Base-by-base conservation (phyloP, 345 rosid species). In the Noccaea bulbosa region DNA sequence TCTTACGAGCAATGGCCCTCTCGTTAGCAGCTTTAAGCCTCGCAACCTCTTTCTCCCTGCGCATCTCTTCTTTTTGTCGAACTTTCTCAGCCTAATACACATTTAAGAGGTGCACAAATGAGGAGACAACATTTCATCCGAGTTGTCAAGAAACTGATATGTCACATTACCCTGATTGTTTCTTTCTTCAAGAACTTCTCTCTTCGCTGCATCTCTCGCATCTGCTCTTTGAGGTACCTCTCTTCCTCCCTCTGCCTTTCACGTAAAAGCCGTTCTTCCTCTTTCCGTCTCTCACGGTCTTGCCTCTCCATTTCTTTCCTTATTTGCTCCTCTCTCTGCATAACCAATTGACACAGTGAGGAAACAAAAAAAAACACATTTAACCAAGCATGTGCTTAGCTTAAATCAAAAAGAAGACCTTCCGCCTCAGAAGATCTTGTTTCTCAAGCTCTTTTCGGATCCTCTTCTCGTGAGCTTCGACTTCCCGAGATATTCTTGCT, bases 181-280 rank as follows among this genome's bases (percentile, higher is more conserved):
- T 93, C 89, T 80, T 90, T 93, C 85, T 77, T 85, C 81, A 93
- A 64, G 77, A 81, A 87, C 84, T 86, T 90, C 79, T 93, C 96
- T 80, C 92, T 88, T 45, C 95, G 83, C 85, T 88, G 93, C 72
- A 82, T 37, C 81, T 90, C 98, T 75, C 90, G 89, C 86, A 86
- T 88, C 74, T 88, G 95, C 77, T 90, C 97, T 62, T 90, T 83
- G 39, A 65, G 78, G 62, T 73, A 82, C 74, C 93, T 88, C 87
- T 93, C 98, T 71, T 82, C 97, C 73, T 93, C 98, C 70, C 97
- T 81, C 77, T 90, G 97, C 82, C 82, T 90, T 78, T 93, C 97
- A 54, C 97, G 93, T 73, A 87, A 65, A 53, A 93, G 79, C 72
- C 92, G 83, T 78, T 93, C 98, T 78, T 93, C 97, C 73, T 90